A percentile compares a stretch with the other conserved stretches of the same genome.
These are phyloP conservation scores for Candida nonsorbophila DNA, from an alignment of 805 yeast species.

Conservation along the genomic window DNA sequence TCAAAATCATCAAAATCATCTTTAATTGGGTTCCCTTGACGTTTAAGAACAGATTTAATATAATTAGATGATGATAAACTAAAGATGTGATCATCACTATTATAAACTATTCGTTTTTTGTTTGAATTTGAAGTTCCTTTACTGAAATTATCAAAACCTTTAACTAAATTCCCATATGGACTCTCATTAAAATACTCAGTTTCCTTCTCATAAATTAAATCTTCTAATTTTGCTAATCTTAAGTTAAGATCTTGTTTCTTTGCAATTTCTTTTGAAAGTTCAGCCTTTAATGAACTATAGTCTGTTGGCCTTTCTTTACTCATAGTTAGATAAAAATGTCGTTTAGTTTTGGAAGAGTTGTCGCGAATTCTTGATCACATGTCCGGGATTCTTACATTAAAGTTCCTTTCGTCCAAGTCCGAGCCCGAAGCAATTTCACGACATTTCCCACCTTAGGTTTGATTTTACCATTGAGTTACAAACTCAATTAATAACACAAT, in stretches of 20 bases:
- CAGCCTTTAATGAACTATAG: slow-evolving; percentile 63
- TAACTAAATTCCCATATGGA: slow-evolving; percentile 74
- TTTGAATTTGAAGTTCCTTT: slow-evolving; percentile 31
- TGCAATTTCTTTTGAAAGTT: slow-evolving; percentile 57
- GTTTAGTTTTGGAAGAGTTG: neutral
- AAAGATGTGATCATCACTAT: slow-evolving; percentile 78
- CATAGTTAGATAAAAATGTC: neutral
- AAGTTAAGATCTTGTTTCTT: slow-evolving; percentile 63
- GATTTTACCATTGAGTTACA: too few relatives aligned
- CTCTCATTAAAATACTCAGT: slow-evolving; percentile 72
- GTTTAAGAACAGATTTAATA: slow-evolving; percentile 50
- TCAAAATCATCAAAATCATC: slow-evolving; percentile 36
- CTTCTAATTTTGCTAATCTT: slow-evolving; percentile 61
- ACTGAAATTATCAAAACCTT: slow-evolving; percentile 81
- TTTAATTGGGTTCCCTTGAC: slow-evolving; percentile 30
- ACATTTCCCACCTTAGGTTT: too few relatives aligned
- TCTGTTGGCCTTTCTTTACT: slow-evolving; percentile 26
- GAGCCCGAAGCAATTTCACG: too few relatives aligned
- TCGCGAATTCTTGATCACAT: too few relatives aligned
- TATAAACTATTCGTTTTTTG: slow-evolving; percentile 46
- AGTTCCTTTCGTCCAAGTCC: too few relatives aligned
- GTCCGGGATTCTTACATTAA: too few relatives aligned
- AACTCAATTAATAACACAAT: too few relatives aligned
- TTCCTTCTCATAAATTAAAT: slow-evolving; percentile 73
- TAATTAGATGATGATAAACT: slow-evolving; percentile 69